Evolutionary conservation across 179 eudicot species (phyloP).

Genomic region (Amaranthus tricolor): DNA sequence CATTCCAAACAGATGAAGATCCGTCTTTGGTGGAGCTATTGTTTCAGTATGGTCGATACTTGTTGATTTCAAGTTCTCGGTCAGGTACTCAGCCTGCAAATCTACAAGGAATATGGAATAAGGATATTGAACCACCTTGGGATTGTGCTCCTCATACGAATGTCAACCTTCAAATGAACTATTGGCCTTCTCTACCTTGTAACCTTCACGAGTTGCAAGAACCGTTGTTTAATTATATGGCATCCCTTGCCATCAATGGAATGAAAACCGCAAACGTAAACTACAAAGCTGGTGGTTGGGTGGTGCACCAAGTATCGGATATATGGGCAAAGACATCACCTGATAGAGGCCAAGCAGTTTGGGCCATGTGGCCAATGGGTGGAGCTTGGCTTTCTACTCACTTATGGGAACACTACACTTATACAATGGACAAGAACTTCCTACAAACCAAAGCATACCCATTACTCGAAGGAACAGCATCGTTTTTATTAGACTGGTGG

Average conservation of each 20-base stretch:
- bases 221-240: slow-evolving; percentile 66
- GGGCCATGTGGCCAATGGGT: slow-evolving; percentile 96
- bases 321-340: slow-evolving; percentile 88
- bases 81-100: slow-evolving; percentile 80
- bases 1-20: slow-evolving; percentile 65
- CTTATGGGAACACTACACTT: slow-evolving; percentile 86
- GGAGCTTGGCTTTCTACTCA: slow-evolving; percentile 95
- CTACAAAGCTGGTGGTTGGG: slow-evolving; percentile 84
- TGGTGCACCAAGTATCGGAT: slow-evolving; percentile 71
- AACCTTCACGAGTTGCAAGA: slow-evolving; percentile 80
- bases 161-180: slow-evolving; percentile 93
- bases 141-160: slow-evolving; percentile 84
- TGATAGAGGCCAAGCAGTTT: slow-evolving; percentile 61
- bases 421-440: slow-evolving; percentile 71
- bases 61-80: slow-evolving; percentile 75
- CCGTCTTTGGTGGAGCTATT: slow-evolving; percentile 83
- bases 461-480: slow-evolving; percentile 65
- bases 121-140: slow-evolving; percentile 72
- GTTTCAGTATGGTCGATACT: slow-evolving; percentile 83
- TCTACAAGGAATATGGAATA: slow-evolving; percentile 90
- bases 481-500: slow-evolving; percentile 81
- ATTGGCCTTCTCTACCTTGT: slow-evolving; percentile 87
- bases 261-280: slow-evolving; percentile 68
- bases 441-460: slow-evolving; percentile 64
- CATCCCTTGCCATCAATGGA: slow-evolving; percentile 64